Base-by-base conservation (phyloP, 2,329 filamentous ascomycete species). In the Hypoxylon sp. region DNA sequence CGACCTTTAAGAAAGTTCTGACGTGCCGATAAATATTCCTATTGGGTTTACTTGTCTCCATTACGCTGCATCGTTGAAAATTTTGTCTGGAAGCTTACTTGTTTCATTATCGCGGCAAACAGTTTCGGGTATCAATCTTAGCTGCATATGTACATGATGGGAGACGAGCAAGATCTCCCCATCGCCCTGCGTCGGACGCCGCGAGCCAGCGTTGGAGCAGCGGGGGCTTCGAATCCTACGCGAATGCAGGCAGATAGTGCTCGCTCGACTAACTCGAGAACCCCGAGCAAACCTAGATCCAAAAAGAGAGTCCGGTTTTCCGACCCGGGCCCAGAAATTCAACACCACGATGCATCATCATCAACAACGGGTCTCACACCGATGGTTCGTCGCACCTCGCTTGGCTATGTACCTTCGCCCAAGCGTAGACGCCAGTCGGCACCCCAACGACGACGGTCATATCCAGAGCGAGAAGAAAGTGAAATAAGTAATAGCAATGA, bases 261-360 rank as follows among this genome's bases (percentile, higher is more conserved):
- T 12, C 47, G 57, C 11, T 38, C 59, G 15, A 30, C 29, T 23
- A 52, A 46, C 15, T 46, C 57, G 9, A 68, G 57, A 26, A 71
- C 64, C 25, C 69, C 63, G 51, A 68, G 59, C 55, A 69, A 65
- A 40, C 45, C 54, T 11, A 66, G 57, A 17, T 40, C 67, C 1
- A 79, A 75, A 60, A 80, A 79, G 58, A 73, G 73, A 48, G 81
- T 84, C 15, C 79, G 82, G 26, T 84, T 85, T 68, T 86, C 83
- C 0, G 81, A 85, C 29, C 80, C 81, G 6, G 81, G 79, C 0
- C 72, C 73, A 1, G 63, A 70, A 0, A 51, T 69, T 26, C 51
- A 67, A 11, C 50, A 58, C 12, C 52, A 66, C 7, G 46, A 60
- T 25, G 46, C 50, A 13, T 44, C 52, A 3, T 61, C 61, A 7